Evolutionary conservation across 1,139 yeast genomes (phyloP), one percentile per base, ranked within the genome.

Genomic region (Diutina rugosa): DNA sequence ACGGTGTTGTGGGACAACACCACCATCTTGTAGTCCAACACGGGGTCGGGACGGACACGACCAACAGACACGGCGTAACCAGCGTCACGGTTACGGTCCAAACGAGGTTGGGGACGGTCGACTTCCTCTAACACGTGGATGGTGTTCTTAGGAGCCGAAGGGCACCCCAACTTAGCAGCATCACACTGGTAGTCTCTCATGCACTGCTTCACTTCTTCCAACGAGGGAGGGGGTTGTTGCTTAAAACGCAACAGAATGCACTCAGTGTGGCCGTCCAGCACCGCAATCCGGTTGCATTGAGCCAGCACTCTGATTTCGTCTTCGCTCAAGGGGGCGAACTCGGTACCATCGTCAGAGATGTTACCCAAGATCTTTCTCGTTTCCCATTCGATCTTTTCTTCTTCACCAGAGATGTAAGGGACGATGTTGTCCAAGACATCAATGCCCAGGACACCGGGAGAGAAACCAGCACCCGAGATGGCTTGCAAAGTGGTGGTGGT

Each of bases 311-410:
- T 85, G 69, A 91, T 74, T 63, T 87, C 90, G 48, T 84, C 84
- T 54, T 82, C 85, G 7, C 85, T 72, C 59, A 90, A 75, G 56
- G 85, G 74, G 14, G 77, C 75, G 64, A 91, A 84, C 54, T 78
- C 79, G 55, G 76, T 69, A n/a, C 82, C 82, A 56, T 79, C 84
- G 2, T 67, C 66, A 59, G 77, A 76, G 56, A 87, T 68, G 46
- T 70, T 64, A 62, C 97, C 97, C 64, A 93, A 79, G 63, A 93
- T 93, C 76, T 93, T 93, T 70, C 89, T 88, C 57, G 99, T 90
- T 75, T 93, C 99, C 95, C 96, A 90, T 73, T 95, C 99, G 63
- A 93, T 90, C 75, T 93, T 93, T 63, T 95, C 99, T 74, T 93
- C 99, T 73, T 93, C 99, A 55, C 99, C 97, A 60, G 93, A 80